These are phyloP conservation scores for Eremothecium gossypii DNA, from an alignment of 1,139 yeast genomes.

Conservation along the genomic window DNA sequence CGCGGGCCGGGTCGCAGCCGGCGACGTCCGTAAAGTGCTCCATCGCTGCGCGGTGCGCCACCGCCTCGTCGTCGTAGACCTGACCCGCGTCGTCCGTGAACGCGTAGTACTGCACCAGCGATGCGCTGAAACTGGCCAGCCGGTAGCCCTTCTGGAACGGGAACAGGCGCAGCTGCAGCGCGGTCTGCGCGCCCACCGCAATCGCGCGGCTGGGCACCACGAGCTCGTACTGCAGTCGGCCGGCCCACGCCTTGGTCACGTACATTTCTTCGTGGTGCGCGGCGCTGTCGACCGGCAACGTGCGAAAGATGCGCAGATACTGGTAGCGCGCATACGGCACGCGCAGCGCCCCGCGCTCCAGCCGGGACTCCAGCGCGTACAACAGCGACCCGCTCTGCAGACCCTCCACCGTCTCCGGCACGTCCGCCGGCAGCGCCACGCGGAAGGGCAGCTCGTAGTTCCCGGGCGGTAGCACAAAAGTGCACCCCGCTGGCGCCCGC, in stretches of 20 bases:
- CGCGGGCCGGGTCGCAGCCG: constrained; percentile 26
- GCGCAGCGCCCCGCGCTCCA: constrained; percentile 41
- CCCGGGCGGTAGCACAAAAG: constrained; percentile 48
- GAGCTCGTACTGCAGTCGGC: constrained; percentile 55
- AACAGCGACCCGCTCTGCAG: constrained; percentile 46
- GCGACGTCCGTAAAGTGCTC: constrained; percentile 33
- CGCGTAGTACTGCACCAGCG: constrained; percentile 45
- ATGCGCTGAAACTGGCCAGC: constrained; percentile 39
- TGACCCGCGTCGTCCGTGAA: constrained; percentile 33
- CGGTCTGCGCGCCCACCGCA: constrained; percentile 49
- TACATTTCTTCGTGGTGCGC: constrained; percentile 47
- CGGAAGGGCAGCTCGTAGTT: constrained; percentile 59
- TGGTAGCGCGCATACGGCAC: constrained; percentile 28
- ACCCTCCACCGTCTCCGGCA: constrained; percentile 64
- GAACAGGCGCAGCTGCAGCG: constrained; percentile 44
- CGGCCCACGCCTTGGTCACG: constrained; percentile 56
- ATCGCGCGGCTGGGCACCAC: constrained; percentile 47
- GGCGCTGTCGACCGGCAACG: constrained; percentile 44
- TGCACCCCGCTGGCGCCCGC: constrained; percentile 15
- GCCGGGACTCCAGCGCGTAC: constrained; percentile 44
- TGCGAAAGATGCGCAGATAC: constrained; percentile 43
- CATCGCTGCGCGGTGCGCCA: constrained; percentile 36
- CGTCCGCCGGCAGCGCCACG: constrained; percentile 46
- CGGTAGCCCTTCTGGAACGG: constrained; percentile 53
- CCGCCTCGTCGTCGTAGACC: constrained; percentile 34